Conservation (phyloP, 2,329 filamentous ascomycete species). For the Bipolaris zeicola region DNA sequence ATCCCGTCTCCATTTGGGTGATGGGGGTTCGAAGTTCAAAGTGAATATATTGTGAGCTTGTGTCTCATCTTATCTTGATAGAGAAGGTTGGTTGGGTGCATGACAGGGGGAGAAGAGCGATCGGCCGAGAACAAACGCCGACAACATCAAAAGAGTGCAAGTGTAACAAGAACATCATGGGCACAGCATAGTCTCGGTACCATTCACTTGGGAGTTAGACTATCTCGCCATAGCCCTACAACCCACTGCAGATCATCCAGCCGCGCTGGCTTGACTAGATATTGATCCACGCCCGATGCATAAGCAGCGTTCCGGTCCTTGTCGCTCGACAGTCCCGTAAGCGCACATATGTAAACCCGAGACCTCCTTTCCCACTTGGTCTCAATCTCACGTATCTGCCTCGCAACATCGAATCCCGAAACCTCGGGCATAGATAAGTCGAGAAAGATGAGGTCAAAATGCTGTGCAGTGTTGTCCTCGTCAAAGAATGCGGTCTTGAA, state of each 20-base stretch:
- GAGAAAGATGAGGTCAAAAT: constrained; percentile 13
- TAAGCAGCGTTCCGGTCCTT: constrained; percentile 14
- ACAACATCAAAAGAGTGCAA: neutral
- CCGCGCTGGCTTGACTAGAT: constrained; percentile 8
- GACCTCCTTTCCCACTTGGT: neutral
- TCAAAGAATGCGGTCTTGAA: neutral
- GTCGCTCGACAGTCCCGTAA: constrained; percentile 10
- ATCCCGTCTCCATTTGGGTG: neutral
- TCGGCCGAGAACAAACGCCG: neutral
- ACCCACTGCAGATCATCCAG: constrained; percentile 5
- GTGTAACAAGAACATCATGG: neutral
- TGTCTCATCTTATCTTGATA: neutral
- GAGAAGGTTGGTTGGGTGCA: neutral
- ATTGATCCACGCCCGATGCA: constrained; percentile 11
- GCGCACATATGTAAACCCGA: constrained; percentile 12
- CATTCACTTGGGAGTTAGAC: neutral
- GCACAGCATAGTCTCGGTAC: neutral
- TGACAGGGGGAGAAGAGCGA: neutral
- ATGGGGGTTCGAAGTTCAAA: neutral
- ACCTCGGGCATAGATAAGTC: constrained; percentile 12
- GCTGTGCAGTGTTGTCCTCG: neutral
- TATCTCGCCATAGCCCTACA: constrained; percentile 7
- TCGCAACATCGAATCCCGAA: constrained; percentile 12
- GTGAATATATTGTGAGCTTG: neutral
- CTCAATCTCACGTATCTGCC: constrained; percentile 12